Conservation (phyloP, 106 monocot species). For the Narthecium ossifragum region DNA sequence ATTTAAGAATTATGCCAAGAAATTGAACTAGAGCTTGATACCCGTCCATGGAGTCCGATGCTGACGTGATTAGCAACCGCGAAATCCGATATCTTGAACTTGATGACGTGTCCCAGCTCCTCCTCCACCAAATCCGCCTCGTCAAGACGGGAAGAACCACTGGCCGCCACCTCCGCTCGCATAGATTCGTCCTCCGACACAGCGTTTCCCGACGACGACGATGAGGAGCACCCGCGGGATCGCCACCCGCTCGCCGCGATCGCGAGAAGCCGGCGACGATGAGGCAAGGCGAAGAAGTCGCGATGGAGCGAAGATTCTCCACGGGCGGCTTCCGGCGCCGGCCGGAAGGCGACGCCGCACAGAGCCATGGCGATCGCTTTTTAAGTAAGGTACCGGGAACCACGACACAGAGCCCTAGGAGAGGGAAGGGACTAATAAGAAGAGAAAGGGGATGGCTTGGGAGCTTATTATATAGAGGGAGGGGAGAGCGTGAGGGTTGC, state of each 20-base stretch:
- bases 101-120: conserved; percentile 39
- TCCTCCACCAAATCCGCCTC: not conserved
- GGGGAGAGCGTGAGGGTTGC: conserved; percentile 46
- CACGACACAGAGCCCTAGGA: not conserved
- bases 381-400: not conserved
- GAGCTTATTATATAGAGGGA: conserved; percentile 4
- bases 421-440: not conserved
- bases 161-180: not conserved
- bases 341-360: conserved; percentile 5
- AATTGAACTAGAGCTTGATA: conserved; percentile 14
- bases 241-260: not conserved
- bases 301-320: too few relatives aligned
- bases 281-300: too few relatives aligned
- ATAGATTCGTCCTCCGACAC: conserved; percentile 14
- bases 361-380: conserved; percentile 10
- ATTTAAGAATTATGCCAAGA: not conserved
- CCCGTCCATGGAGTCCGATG: conserved; percentile 77
- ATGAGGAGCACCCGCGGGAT: too few relatives aligned
- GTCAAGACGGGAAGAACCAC: conserved; percentile 1
- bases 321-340: too few relatives aligned
- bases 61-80: conserved; percentile 60
- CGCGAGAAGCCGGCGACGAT: too few relatives aligned
- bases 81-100: conserved; percentile 69
- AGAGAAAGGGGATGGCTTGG: not conserved
- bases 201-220: not conserved